Percentiles rank a stretch among this genome's conserved stretches.
These are phyloP conservation scores for Alternaria burnsii DNA, from an alignment of 2,329 filamentous ascomycete genomes.

Conservation along the genomic window DNA sequence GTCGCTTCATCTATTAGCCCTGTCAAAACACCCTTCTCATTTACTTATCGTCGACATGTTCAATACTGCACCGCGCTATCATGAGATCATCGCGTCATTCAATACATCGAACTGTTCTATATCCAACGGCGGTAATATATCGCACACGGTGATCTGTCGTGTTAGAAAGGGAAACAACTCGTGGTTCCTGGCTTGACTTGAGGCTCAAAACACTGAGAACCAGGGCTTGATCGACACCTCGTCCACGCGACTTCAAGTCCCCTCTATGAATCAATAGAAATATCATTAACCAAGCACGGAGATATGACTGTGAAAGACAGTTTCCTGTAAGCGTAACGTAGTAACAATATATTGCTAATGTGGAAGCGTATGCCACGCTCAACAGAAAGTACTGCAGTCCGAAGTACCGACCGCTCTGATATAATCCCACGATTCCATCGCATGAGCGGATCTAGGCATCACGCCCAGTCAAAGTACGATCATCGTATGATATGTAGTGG, in stretches of 20 bases:
- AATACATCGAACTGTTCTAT: not conserved
- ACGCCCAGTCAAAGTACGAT: not conserved
- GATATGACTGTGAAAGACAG: not conserved
- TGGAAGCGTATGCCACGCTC: slow-evolving; percentile 21
- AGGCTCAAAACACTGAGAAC: not conserved
- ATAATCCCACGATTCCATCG: slow-evolving; percentile 12
- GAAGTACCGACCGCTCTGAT: not conserved
- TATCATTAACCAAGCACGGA: accelerated
- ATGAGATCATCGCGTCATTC: not conserved
- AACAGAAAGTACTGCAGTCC: slow-evolving; percentile 13
- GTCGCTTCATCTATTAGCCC: slow-evolving; percentile 26
- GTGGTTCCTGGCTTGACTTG: not conserved
- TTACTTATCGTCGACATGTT: not conserved
- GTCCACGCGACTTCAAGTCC: not conserved
- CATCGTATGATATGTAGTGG: slow-evolving; percentile 25
- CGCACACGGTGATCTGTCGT: not conserved
- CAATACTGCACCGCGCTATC: not conserved
- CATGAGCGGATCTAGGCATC: slow-evolving; percentile 18
- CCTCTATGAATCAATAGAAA: not conserved
- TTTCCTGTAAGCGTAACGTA: not conserved
- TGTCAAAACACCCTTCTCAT: slow-evolving; percentile 22
- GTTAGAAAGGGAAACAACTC: not conserved
- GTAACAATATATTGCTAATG: not conserved
- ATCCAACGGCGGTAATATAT: not conserved
- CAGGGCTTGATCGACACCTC: no score